phyloP scores from a whole-genome alignment of 192 early-diverging fungal genomes.

The Backusella circina region DNA sequence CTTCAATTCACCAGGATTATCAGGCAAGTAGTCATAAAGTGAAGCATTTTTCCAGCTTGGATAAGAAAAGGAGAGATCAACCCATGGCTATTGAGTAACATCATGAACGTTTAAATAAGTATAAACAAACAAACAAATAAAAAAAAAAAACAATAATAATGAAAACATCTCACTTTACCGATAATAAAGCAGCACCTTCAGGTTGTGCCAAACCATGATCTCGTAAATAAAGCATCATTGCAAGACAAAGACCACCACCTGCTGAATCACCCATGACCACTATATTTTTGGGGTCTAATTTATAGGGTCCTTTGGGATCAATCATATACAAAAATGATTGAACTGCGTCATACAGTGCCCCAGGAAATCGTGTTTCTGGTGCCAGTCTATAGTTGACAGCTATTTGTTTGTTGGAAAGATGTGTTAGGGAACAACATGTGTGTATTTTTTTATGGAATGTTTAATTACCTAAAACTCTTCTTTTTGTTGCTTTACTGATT shows the following conservation, averaged over 20 bases:
- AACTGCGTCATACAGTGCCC: conserved; percentile 60
- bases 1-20: conserved; percentile 28
- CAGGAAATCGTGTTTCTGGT: conserved; percentile 38
- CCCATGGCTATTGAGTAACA: conserved; percentile 41
- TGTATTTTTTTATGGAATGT: neutral
- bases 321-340: conserved; percentile 53
- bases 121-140: neutral
- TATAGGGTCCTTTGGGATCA: conserved; percentile 32
- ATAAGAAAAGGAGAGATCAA: conserved; percentile 51
- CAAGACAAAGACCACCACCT: conserved; percentile 64
- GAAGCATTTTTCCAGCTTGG: conserved; percentile 43
- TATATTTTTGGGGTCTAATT: conserved; percentile 57
- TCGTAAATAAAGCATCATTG: conserved; percentile 56
- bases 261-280: conserved; percentile 67
- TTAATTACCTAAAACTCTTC: conserved; percentile 21
- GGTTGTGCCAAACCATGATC: conserved; percentile 45
- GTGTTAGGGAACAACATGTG: neutral
- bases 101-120: neutral
- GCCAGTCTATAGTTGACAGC: conserved; percentile 16
- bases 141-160: neutral
- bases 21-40: conserved; percentile 31
- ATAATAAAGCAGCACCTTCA: conserved; percentile 56
- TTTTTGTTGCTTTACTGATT: conserved; percentile 22
- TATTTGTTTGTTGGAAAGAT: neutral
- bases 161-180: conserved; percentile 36